phyloP scores from a whole-genome alignment of 192 early-diverging fungal genomes.

The Linnemannia schmuckeri region DNA sequence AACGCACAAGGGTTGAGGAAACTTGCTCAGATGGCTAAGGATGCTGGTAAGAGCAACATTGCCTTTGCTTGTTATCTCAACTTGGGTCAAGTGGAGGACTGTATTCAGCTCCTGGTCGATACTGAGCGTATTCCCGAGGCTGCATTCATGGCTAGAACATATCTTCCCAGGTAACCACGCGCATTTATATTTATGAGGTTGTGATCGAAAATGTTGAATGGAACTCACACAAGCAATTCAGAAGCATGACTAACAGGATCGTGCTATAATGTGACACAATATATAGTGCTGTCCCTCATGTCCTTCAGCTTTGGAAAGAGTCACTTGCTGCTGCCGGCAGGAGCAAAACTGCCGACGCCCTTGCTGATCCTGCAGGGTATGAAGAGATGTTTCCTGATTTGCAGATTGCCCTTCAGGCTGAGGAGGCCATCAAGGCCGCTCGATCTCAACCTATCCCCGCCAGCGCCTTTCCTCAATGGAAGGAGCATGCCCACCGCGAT shows the following conservation, averaged over 20 bases:
- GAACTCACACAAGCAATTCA: background rate
- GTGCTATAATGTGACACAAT: background rate
- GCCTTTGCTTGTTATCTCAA: constrained; percentile 88
- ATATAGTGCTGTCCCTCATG: constrained; percentile 68
- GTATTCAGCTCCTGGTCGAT: constrained; percentile 87
- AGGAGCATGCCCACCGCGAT: constrained; percentile 69
- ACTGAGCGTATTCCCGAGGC: constrained; percentile 96
- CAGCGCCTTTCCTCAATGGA: constrained; percentile 67
- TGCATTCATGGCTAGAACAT: constrained; percentile 92
- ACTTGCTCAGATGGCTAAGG: constrained; percentile 80
- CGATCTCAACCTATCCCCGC: constrained; percentile 57
- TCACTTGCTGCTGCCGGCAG: constrained; percentile 75
- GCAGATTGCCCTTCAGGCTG: constrained; percentile 68
- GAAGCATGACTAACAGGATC: background rate
- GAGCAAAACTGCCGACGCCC: constrained; percentile 87
- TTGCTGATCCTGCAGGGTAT: constrained; percentile 89
- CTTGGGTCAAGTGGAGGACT: constrained; percentile 81
- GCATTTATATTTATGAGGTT: background rate
- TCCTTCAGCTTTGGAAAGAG: constrained; percentile 86
- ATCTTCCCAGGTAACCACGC: constrained; percentile 72
- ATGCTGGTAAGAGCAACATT: constrained; percentile 90
- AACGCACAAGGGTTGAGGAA: constrained; percentile 81
- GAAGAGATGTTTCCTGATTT: constrained; percentile 91
- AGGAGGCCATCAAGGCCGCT: constrained; percentile 57
- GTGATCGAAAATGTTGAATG: background rate